Percentiles rank a stretch among this genome's conserved stretches.
Evolutionary conservation across 164 flowering plant species (phyloP).

Genomic region (Magnolia changhungtana): DNA sequence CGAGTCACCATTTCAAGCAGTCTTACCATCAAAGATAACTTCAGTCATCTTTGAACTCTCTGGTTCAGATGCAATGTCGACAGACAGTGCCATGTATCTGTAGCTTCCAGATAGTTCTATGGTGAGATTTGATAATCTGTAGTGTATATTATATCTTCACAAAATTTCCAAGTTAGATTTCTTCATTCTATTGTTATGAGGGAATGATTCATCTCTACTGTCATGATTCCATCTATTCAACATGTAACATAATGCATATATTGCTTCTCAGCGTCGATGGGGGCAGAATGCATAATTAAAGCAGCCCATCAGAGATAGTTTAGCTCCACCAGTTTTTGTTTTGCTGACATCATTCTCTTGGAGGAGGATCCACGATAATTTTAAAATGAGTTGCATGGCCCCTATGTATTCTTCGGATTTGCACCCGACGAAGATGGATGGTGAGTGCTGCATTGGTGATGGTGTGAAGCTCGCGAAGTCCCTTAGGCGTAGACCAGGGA

Average conservation of each 20-base stretch:
- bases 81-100: not conserved
- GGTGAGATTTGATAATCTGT: not conserved
- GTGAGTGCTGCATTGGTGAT: constrained; percentile 19
- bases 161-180: not conserved
- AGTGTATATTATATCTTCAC: not conserved
- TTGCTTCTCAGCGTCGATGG: not conserved
- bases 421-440: constrained; percentile 17
- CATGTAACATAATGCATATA: not conserved
- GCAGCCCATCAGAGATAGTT: not conserved
- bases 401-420: constrained; percentile 14
- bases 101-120: not conserved
- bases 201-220: too few relatives aligned
- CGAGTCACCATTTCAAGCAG: not conserved
- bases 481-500: constrained; percentile 46
- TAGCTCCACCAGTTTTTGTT: constrained; percentile 50
- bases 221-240: too few relatives aligned
- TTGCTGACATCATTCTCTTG: constrained; percentile 49
- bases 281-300: not conserved
- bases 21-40: not conserved
- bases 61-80: not conserved
- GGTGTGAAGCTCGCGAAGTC: constrained; percentile 24
- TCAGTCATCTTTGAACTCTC: not conserved
- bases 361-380: constrained; percentile 28
- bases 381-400: constrained; percentile 12
- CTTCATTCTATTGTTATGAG: not conserved